Evolutionary conservation across 805 yeast species (phyloP).

Genomic region (Brettanomyces anomalus): DNA sequence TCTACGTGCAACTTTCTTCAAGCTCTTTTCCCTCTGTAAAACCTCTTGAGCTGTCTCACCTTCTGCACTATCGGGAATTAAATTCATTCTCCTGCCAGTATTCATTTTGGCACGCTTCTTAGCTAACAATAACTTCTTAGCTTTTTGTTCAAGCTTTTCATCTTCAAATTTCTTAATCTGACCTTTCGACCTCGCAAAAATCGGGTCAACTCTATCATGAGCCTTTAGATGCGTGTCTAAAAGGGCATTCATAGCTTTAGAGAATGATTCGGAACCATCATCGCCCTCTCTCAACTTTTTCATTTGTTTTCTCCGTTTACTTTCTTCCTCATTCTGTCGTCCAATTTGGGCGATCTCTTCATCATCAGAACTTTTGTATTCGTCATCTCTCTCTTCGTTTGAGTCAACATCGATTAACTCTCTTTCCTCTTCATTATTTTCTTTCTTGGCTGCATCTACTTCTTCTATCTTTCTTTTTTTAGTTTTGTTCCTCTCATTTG

Average conservation of each 20-base stretch:
- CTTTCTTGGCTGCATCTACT: neutral
- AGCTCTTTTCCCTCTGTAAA: slow-evolving; percentile 42
- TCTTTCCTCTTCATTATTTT: neutral
- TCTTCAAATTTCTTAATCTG: slow-evolving; percentile 63
- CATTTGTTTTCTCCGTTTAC: slow-evolving; percentile 20
- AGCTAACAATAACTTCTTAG: slow-evolving; percentile 54
- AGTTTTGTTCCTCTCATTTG: too few species aligned
- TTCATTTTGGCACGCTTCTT: slow-evolving; percentile 68
- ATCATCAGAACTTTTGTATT: slow-evolving; percentile 6
- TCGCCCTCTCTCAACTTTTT: slow-evolving; percentile 49
- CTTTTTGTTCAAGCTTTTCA: slow-evolving; percentile 77
- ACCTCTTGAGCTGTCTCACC: slow-evolving; percentile 47
- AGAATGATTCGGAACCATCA: slow-evolving; percentile 71
- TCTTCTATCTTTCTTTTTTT: neutral
- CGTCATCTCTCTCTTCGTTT: neutral
- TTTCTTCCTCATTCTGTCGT: slow-evolving; percentile 14
- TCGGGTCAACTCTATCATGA: slow-evolving; percentile 82
- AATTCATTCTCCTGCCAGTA: slow-evolving; percentile 55
- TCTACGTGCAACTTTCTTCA: slow-evolving; percentile 55
- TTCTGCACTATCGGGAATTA: slow-evolving; percentile 45
- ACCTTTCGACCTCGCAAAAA: slow-evolving; percentile 74
- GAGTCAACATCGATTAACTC: neutral
- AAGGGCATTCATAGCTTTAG: slow-evolving; percentile 76
- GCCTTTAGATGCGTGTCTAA: slow-evolving; percentile 82
- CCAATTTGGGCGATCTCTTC: slow-evolving; percentile 13